Conservation (phyloP, 331 rosid species). For the Rosa hybrid region DNA sequence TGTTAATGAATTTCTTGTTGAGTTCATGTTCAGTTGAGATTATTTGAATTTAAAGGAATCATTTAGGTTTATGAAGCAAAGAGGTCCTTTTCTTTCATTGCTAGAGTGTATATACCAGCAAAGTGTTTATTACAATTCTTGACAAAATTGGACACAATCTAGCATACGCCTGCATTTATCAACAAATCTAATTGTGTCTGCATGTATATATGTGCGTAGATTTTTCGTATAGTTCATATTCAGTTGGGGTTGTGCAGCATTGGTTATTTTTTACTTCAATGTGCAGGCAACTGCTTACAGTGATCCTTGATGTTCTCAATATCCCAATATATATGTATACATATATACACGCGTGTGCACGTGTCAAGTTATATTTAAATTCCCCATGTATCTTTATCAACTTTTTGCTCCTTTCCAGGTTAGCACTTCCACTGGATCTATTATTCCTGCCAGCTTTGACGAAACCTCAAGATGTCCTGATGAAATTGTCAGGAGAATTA, state of each 20-base stretch:
- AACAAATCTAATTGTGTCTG: not conserved
- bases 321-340: not conserved
- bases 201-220: not conserved
- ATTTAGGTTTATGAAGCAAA: not conserved
- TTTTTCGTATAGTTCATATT: not conserved
- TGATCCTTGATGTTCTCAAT: not conserved
- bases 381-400: not conserved
- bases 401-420: slow-evolving; percentile 45
- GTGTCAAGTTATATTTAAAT: not conserved
- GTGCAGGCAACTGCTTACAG: not conserved
- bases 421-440: slow-evolving; percentile 59
- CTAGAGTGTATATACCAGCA: not conserved
- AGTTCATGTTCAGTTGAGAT: slow-evolving; percentile 22
- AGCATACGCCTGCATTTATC: not conserved
- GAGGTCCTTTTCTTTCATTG: not conserved
- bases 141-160: not conserved
- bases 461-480: slow-evolving; percentile 79
- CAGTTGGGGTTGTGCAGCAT: not conserved
- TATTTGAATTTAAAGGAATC: not conserved
- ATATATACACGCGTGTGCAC: not conserved
- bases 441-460: slow-evolving; percentile 72
- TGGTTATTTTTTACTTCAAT: not conserved
- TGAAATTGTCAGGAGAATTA: slow-evolving; percentile 80
- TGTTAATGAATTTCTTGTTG: slow-evolving; percentile 16
- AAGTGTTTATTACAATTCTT: not conserved